Base-by-base conservation (phyloP, 768 basidiomycete genomes). In the Lentinula boryana region DNA sequence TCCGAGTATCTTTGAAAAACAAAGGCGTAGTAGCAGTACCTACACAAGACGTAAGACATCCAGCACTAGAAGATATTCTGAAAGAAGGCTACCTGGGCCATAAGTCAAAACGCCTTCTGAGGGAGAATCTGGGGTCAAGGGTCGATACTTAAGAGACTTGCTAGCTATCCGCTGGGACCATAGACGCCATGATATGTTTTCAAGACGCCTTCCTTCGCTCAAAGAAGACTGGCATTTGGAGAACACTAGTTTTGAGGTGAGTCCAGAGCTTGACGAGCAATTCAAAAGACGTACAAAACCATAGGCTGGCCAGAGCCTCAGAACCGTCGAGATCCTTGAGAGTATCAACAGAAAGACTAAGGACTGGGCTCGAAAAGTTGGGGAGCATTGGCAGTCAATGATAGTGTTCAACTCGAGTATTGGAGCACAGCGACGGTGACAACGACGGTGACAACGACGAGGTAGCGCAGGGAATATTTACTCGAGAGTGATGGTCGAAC, bases 171-270 rank as follows among this genome's bases (percentile, higher is more conserved):
- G 84, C 64, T 85, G 81, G 69, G 88, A 83, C 88, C 91, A 91
- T 7, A 95, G 75, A 56, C 93, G 78, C 93, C 93, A 95, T 3
- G 89, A 86, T 58, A 95, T 87, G 68, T 95, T 93, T 74, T 95
- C 93, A 32, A 94, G 80, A 32, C 93, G 75, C 5, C 77, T 80
- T n/a, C 93, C 93, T 66, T 94, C 87, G 66, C 88, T 81, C 3
- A 95, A 75, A 1, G 85, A 85, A 64, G 84, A 81, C 71, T 90
- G 91, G 76, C 88, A 92, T 71, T 91, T 91, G 56, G 89, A 84
- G 68, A 95, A 93, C 6, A 95, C 93, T 66, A 40, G 27, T 41
- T 21, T 46, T 62, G 55, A 56, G 31, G 16, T 38, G 18, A 31
- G 33, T 43, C 27, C 6, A 43, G 15, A 43, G 41, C 6, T 18